Evolutionary conservation across 176 grass and related monocot species (phyloP).

Genomic region (Otatea glauca): DNA sequence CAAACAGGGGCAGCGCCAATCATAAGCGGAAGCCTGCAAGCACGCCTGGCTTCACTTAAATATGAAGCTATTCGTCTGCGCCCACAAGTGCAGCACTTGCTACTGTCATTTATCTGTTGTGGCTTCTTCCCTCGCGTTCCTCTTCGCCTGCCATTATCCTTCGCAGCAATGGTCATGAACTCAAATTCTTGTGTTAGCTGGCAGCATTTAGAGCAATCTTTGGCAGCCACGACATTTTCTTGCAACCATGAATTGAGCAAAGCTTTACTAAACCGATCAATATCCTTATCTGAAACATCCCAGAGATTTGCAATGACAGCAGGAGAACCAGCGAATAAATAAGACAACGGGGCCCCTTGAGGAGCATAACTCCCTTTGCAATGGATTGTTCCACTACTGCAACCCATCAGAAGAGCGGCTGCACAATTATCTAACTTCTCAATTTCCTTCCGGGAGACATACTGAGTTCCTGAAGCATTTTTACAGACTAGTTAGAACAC

Average conservation of each 20-base stretch:
- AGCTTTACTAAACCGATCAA: conserved; percentile 76
- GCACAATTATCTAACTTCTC: conserved; percentile 75
- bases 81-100: conserved; percentile 43
- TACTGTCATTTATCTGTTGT: conserved; percentile 6
- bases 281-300: conserved; percentile 85
- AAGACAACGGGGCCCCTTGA: conserved; percentile 73
- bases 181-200: conserved; percentile 48
- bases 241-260: conserved; percentile 82
- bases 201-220: conserved; percentile 51
- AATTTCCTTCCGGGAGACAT: conserved; percentile 75
- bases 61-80: conserved; percentile 64
- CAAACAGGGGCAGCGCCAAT: conserved; percentile 89
- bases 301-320: conserved; percentile 77
- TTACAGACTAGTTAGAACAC: conserved; percentile 17
- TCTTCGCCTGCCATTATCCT: conserved; percentile 47
- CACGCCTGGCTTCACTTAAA: conserved; percentile 73
- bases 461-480: conserved; percentile 73
- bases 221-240: conserved; percentile 24
- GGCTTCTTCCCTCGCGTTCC: conserved; percentile 18
- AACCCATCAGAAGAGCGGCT: conserved; percentile 95
- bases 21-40: conserved; percentile 65
- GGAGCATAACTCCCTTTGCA: conserved; percentile 77
- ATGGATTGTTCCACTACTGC: conserved; percentile 72
- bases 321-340: conserved; percentile 84
- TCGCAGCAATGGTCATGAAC: conserved; percentile 48